Evolutionary conservation across 805 yeast genomes (phyloP).

Genomic region (Pichia californica): DNA sequence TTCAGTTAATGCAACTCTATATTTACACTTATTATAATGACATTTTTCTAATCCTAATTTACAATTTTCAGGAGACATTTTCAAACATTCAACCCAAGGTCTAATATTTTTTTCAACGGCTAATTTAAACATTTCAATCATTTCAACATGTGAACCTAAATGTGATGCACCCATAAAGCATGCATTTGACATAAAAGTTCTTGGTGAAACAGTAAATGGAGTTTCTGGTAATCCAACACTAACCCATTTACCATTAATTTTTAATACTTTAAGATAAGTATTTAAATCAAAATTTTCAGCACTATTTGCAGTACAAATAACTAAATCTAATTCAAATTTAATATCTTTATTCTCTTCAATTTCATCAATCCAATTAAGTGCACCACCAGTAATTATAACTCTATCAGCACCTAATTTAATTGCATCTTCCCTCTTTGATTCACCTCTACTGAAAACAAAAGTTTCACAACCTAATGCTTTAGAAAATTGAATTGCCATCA

Average conservation of each 20-base stretch:
- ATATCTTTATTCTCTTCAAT: slow-evolving; percentile 13
- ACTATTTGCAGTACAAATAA: slow-evolving; percentile 49
- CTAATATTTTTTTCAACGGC: slow-evolving; percentile 52
- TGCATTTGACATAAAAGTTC: slow-evolving; percentile 37
- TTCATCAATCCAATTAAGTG: slow-evolving; percentile 27
- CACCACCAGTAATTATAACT: slow-evolving; percentile 42
- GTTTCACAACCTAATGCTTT: slow-evolving; percentile 60
- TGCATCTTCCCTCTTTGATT: slow-evolving; percentile 46
- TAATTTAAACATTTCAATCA: slow-evolving; percentile 56
- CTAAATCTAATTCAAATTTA: slow-evolving; percentile 37
- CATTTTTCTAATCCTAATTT: slow-evolving; percentile 50
- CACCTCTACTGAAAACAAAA: slow-evolving; percentile 47
- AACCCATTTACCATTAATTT: slow-evolving; percentile 51
- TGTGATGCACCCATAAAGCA: slow-evolving; percentile 51
- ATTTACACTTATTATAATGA: slow-evolving; percentile 50
- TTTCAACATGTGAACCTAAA: slow-evolving; percentile 59
- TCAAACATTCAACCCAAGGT: slow-evolving; percentile 59
- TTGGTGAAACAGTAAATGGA: slow-evolving; percentile 36
- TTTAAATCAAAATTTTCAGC: slow-evolving; percentile 43
- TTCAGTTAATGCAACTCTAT: slow-evolving; percentile 56
- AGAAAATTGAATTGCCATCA: slow-evolving; percentile 54
- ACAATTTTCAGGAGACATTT: slow-evolving; percentile 46
- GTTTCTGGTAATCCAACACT: slow-evolving; percentile 64
- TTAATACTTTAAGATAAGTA: slow-evolving; percentile 43
- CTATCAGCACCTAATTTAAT: slow-evolving; percentile 48